Conservation (phyloP, 139 green algal species). For the Astrephomene gubernaculifera region DNA sequence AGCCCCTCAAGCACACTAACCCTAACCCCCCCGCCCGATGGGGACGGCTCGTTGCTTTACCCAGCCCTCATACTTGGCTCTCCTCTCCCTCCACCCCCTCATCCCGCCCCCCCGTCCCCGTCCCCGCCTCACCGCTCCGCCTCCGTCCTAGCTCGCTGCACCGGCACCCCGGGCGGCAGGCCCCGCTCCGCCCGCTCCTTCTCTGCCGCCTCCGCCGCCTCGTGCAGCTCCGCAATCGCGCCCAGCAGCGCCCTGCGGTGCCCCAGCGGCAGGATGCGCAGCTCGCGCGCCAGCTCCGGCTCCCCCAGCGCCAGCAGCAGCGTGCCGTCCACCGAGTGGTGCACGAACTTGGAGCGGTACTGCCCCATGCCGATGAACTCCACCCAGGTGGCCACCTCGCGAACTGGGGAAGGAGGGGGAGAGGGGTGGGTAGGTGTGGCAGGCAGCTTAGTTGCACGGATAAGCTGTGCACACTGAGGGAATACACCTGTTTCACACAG, state of each 20-base stretch:
- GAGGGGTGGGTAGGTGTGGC: not conserved
- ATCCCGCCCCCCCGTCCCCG: not conserved
- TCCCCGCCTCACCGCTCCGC: not conserved
- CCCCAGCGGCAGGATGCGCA: constrained; percentile 45
- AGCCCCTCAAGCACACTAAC: too few species aligned
- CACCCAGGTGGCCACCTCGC: constrained; percentile 77
- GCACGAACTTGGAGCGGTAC: constrained; percentile 78
- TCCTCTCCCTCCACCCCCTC: too few species aligned
- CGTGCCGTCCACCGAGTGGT: constrained; percentile 67
- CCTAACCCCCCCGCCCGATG: too few species aligned
- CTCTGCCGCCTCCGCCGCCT: constrained; percentile 24
- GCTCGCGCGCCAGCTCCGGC: constrained; percentile 38
- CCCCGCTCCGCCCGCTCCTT: not conserved
- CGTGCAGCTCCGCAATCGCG: constrained; percentile 17
- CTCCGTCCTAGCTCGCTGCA: not conserved
- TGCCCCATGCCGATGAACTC: constrained; percentile 76
- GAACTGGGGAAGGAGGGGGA: constrained; percentile 44
- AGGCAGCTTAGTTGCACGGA: not conserved
- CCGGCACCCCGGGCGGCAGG: not conserved
- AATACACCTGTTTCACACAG: too few species aligned
- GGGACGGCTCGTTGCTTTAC: too few species aligned
- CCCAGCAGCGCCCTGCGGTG: constrained; percentile 43
- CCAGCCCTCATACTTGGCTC: too few species aligned
- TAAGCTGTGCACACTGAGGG: too few species aligned
- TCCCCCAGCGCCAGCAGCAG: constrained; percentile 69